phyloP scores from a whole-genome alignment of 2,329 filamentous ascomycete species.

The Dendryphion nanum region DNA sequence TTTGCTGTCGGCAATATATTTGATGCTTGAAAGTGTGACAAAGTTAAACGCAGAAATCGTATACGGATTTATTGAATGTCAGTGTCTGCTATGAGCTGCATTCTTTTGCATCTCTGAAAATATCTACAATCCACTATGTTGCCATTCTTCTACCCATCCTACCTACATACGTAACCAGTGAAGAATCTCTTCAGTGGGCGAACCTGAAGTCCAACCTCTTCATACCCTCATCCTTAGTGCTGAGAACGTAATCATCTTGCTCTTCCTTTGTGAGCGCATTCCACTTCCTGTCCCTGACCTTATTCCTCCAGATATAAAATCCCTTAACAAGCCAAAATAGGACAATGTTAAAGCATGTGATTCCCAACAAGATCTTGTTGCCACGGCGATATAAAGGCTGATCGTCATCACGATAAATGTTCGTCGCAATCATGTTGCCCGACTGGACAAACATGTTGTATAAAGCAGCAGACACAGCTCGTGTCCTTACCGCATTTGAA shows the following conservation, averaged over 20 bases:
- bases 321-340: slow-evolving; percentile 38
- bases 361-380: slow-evolving; percentile 36
- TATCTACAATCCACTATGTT: too few relatives aligned
- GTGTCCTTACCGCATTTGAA: slow-evolving; percentile 39
- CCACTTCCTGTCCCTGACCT: slow-evolving; percentile 24
- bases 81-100: too few relatives aligned
- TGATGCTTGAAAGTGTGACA: too few relatives aligned
- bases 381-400: slow-evolving; percentile 45
- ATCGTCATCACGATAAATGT: slow-evolving; percentile 51
- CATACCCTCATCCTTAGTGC: slow-evolving; percentile 27
- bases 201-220: slow-evolving; percentile 33
- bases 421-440: slow-evolving; percentile 46
- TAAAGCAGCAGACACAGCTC: slow-evolving; percentile 41
- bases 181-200: slow-evolving; percentile 26
- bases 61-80: too few relatives aligned
- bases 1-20: too few relatives aligned
- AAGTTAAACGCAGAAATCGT: too few relatives aligned
- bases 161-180: too few relatives aligned
- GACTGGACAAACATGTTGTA: slow-evolving; percentile 49
- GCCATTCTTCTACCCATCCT: too few relatives aligned
- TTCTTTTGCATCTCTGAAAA: too few relatives aligned
- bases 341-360: slow-evolving; percentile 32
- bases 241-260: slow-evolving; percentile 25
- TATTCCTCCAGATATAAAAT: slow-evolving; percentile 45
- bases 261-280: slow-evolving; percentile 28